Base-by-base conservation (phyloP, 192 early-diverging fungal species). In the Gigaspora rosea region DNA sequence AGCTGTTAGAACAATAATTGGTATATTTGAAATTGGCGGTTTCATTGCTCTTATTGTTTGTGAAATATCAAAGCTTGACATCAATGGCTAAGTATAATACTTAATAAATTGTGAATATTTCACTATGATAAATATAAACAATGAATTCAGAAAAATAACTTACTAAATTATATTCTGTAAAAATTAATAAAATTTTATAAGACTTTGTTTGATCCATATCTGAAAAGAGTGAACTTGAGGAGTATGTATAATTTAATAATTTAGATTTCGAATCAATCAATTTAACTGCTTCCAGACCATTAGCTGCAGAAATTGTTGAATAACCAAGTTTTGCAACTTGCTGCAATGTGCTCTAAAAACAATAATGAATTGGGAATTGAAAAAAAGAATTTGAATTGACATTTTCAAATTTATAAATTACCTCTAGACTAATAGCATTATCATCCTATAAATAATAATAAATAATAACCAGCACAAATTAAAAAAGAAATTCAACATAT, bases 1-100 rank as follows among this genome's bases (percentile, higher is more conserved):
- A 11, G 87, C 89, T 13, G 89, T 89, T 20, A 90, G 76, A 0
- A 86, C 89, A 76, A 90, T 84, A 58, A 90, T 90, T 5, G 86
- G 87, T 20, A 89, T 78, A 1, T 78, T 70, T 9, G 78, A 79
- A 20, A 69, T 58, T 0, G 35, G 58, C 12, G 52, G 48, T 3
- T 80, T 83, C 71, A 83, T 84, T 4, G 78, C n/a, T 33, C 87
- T 80, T n/a, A 90, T 88, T 76, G 81, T 80, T 33, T 49, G 58
- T 8, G 88, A 79, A 36, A 85, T 80, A 32, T 88, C 87, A 66
- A 81, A 81, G n/a, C 89, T 88, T 70, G 87, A 84, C 83, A 87
- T 84, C 36, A 89, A 76, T 0, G 89, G 89, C 75, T 76, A 66
- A 36, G 61, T 46, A n/a, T 16, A 3, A 47, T 20, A 50, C 7